phyloP scores from a whole-genome alignment of 495 filamentous ascomycete species.

The Penicillium ochrochloron region DNA sequence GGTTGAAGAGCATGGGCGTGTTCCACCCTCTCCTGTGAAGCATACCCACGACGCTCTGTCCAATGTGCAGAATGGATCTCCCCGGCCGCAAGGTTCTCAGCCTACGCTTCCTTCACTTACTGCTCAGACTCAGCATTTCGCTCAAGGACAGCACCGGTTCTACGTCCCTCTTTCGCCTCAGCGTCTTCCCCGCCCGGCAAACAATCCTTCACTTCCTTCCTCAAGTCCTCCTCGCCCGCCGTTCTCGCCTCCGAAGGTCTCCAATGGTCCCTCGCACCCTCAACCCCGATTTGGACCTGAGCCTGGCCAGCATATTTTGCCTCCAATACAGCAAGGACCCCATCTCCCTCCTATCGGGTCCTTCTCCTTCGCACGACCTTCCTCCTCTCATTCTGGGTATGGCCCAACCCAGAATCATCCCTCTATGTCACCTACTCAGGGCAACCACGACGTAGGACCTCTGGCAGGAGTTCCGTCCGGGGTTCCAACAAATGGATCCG shows the following conservation, averaged over 20 bases:
- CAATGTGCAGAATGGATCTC: conserved; percentile 27
- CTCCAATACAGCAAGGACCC: conserved; percentile 37
- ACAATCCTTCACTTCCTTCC: conserved; percentile 29
- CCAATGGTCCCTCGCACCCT: conserved; percentile 29
- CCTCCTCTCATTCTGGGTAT: conserved; percentile 51
- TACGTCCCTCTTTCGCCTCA: conserved; percentile 48
- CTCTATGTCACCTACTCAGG: conserved; percentile 57
- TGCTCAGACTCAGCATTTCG: conserved; percentile 16
- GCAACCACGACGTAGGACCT: conserved; percentile 51
- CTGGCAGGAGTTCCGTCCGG: conserved; percentile 48
- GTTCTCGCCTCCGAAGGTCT: conserved; percentile 45
- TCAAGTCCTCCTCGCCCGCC: conserved; percentile 43
- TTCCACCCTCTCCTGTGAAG: conserved; percentile 41
- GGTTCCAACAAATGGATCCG: conserved; percentile 34
- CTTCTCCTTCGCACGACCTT: conserved; percentile 46
- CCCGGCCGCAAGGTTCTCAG: conserved; percentile 3
- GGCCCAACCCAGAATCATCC: conserved; percentile 50
- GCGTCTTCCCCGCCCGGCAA: conserved; percentile 38
- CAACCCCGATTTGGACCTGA: conserved; percentile 31
- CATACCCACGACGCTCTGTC: conserved; percentile 31
- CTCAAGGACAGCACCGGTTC: conserved; percentile 25
- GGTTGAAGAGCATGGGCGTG: conserved; percentile 27
- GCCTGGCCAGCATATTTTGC: conserved; percentile 36
- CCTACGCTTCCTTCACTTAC: conserved; percentile 29
- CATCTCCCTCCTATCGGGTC: conserved; percentile 41